A percentile compares a stretch with the other conserved stretches of the same genome.
These are phyloP conservation scores for Phytophthora megakarya DNA, from an alignment of 352 stramenopile genomes.

Conservation along the genomic window DNA sequence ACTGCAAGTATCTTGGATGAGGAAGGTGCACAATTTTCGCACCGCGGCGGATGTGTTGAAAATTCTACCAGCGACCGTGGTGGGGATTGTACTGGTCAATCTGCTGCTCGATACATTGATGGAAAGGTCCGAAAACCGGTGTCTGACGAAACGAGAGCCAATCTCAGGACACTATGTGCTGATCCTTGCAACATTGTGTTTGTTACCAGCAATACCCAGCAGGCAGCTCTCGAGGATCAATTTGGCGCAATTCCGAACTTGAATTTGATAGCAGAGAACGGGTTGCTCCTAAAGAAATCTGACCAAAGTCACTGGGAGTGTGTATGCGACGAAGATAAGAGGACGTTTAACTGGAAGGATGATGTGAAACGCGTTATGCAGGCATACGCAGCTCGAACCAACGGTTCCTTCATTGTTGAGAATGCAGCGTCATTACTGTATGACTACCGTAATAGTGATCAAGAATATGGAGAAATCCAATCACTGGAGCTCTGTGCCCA, in stretches of 20 bases:
- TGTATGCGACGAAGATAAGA: conserved; percentile 51
- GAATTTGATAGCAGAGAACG: conserved; percentile 73
- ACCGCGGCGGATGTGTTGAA: conserved; percentile 10
- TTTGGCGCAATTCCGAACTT: conserved; percentile 55
- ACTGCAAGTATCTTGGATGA: conserved; percentile 71
- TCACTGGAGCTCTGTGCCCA: conserved; percentile 92
- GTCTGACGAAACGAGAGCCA: conserved; percentile 56
- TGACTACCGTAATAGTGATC: conserved; percentile 98
- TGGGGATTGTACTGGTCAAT: conserved; percentile 31
- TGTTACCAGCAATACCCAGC: conserved; percentile 63
- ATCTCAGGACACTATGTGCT: conserved; percentile 55
- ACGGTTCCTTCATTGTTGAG: conserved; percentile 97
- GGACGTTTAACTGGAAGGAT: conserved; percentile 93
- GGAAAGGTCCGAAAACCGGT: conserved; percentile 73
- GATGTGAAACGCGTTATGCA: conserved; percentile 96
- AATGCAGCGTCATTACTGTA: conserved; percentile 97
- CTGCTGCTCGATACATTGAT: conserved; percentile 53
- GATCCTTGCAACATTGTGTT: conserved; percentile 77
- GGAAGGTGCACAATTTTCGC: conserved; percentile 56
- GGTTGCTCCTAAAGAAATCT: conserved; percentile 64
- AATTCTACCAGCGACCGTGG: conserved; percentile 8
- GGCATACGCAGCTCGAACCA: conserved; percentile 96
- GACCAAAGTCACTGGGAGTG: conserved; percentile 55
- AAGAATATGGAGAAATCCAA: conserved; percentile 98
- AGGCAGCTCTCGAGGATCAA: conserved; percentile 58